Base-by-base conservation (phyloP, 495 filamentous ascomycete species). In the Massariosphaeria phaeospora region DNA sequence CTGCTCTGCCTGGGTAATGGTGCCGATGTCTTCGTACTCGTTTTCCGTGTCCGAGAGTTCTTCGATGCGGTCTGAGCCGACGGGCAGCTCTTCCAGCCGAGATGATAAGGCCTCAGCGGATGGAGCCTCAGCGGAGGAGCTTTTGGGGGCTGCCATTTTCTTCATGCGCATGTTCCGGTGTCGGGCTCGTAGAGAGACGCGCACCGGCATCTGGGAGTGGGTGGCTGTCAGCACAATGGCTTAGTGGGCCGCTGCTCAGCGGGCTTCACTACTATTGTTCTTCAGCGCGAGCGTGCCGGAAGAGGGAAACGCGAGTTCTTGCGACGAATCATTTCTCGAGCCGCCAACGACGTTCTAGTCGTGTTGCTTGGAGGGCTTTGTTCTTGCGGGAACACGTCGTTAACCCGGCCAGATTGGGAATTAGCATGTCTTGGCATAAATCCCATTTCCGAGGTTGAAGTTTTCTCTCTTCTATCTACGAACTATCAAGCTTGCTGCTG, bases 21-120 rank as follows among this genome's bases (percentile, higher is more conserved):
- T 25, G 4, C 26, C 59, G 24, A 64, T 73, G 63, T 64, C 65
- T 42, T 57, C 47, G 45, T 49, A 31, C 39, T 57, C 53, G 15
- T 25, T 27, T 15, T 63, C 55, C 26, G 58, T 24, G 27, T 59
- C 46, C 8, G 52, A 52, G 17, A 64, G 50, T 23, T 62, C 54
- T 55, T 57, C 34, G 20, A 38, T 17, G n/a, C 34, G 34, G n/a
- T 15, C 34, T 15, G n/a, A 12, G 13, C 13, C n/a, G 20, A 17
- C n/a, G 20, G 20, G 34, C n/a, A 38, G n/a, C 34, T 38, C 34
- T 17, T 7, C 34, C 6, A 38, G 34, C 34, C 34, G 5, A 13
- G 34, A 49, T 4, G 38, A 11, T 2, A 18, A 29, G 45, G 36
- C n/a, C 57, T 38, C 12, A 6, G 57, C 18, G 43, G 50, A 55